Conservation (phyloP, 495 filamentous ascomycete species). For the Trichocladium antarcticum region DNA sequence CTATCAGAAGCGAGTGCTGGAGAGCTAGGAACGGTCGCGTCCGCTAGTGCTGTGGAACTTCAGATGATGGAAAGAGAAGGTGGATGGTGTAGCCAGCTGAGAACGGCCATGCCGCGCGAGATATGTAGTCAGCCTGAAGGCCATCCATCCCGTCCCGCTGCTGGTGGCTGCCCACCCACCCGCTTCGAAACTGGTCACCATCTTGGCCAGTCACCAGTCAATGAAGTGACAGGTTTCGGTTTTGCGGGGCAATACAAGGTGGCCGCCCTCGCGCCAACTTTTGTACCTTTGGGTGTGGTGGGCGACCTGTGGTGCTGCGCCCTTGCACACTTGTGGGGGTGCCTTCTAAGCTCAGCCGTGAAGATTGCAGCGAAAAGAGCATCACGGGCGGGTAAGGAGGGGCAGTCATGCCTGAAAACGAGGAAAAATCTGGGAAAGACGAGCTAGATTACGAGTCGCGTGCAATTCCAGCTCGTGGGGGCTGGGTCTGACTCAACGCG, state of each 20-base stretch:
- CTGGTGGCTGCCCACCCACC: slow-evolving; percentile 1
- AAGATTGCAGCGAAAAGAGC: neutral
- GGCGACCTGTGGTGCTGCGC: neutral
- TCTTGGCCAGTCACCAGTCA: slow-evolving; percentile 5
- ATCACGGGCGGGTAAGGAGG: slow-evolving; percentile 7
- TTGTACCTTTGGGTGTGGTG: neutral
- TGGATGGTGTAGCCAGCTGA: slow-evolving; percentile 6
- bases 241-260: slow-evolving; percentile 16
- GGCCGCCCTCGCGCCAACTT: slow-evolving; percentile 5
- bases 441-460: neutral
- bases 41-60: slow-evolving; percentile 11
- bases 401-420: slow-evolving; percentile 1
- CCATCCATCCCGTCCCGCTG: neutral
- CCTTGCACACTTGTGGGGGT: slow-evolving; percentile 2
- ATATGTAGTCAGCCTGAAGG: slow-evolving; percentile 8
- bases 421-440: slow-evolving; percentile 3
- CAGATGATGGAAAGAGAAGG: slow-evolving; percentile 7
- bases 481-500: slow-evolving; percentile 8
- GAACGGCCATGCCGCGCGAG: slow-evolving; percentile 3
- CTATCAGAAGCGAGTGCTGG: slow-evolving; percentile 15
- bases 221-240: slow-evolving; percentile 13
- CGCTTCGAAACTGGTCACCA: neutral
- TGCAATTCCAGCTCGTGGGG: neutral
- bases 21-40: neutral
- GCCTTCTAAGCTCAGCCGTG: neutral